A percentile compares a stretch with the other conserved stretches of the same genome.
Conservation (phyloP, 176 grass and related monocot species). For the Elymus sibiricus region DNA sequence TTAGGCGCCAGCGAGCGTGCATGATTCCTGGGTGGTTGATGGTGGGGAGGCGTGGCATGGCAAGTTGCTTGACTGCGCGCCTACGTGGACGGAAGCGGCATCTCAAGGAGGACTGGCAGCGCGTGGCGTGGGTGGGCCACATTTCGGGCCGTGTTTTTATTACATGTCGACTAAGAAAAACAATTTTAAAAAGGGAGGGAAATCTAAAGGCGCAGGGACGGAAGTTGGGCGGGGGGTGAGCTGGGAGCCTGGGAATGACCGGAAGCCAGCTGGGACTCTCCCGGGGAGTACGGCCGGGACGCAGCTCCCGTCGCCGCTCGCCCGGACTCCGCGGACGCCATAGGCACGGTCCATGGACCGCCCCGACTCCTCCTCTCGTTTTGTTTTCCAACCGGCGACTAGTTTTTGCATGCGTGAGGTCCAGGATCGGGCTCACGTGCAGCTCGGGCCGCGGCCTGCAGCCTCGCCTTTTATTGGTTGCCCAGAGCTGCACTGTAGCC, state of each 20-base stretch:
- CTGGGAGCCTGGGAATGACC: slow-evolving; percentile 53
- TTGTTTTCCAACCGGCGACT: background rate
- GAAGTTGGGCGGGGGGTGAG: background rate
- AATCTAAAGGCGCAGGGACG: background rate
- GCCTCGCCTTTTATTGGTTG: no score
- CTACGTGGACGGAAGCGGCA: slow-evolving; percentile 55
- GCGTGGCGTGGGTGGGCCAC: background rate
- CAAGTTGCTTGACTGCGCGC: background rate
- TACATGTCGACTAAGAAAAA: background rate
- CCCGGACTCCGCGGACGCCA: fast-evolving
- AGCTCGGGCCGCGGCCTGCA: no score
- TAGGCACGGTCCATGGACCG: slow-evolving; percentile 10
- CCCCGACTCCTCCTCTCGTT: fast-evolving
- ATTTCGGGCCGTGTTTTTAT: background rate
- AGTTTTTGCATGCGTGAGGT: no score
- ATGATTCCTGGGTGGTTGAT: slow-evolving; percentile 1
- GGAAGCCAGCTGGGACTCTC: slow-evolving; percentile 37
- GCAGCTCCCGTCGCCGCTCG: slow-evolving; percentile 54
- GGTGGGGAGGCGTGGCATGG: slow-evolving; percentile 8
- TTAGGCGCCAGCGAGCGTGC: background rate
- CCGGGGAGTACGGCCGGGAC: slow-evolving; percentile 34
- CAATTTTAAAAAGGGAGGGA: background rate
- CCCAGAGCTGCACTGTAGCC: background rate
- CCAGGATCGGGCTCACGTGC: background rate
- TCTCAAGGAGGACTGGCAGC: slow-evolving; percentile 30